Conservation (phyloP, 768 basidiomycete genomes). For the Rubroboletus satanas region DNA sequence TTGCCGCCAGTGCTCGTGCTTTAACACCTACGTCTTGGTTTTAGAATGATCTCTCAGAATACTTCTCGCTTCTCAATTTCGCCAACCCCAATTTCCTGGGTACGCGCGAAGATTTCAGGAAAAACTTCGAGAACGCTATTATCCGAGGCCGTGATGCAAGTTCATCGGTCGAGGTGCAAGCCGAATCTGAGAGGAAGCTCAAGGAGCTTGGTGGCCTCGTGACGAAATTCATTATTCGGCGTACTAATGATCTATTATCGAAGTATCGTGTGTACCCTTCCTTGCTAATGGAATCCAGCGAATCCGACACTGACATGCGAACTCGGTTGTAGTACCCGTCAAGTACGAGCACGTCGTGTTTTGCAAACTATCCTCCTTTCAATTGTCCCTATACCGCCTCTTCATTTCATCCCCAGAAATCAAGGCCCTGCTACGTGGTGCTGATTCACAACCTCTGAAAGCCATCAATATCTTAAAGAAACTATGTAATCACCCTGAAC, state of each 20-base stretch:
- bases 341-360: slow-evolving; percentile 99
- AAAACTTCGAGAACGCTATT: slow-evolving; percentile 92
- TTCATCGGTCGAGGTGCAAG: slow-evolving; percentile 74
- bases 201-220: slow-evolving; percentile 87
- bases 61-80: slow-evolving; percentile 89
- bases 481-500: slow-evolving; percentile 91
- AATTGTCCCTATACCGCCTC: slow-evolving; percentile 77
- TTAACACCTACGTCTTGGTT: background rate
- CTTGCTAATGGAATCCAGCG: background rate
- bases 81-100: slow-evolving; percentile 91
- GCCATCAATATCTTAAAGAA: slow-evolving; percentile 95
- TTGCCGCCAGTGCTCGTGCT: background rate
- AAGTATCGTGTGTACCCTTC: slow-evolving; percentile 73
- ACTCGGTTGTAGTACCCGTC: slow-evolving; percentile 71
- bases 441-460: slow-evolving; percentile 90
- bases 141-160: slow-evolving; percentile 87
- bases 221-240: slow-evolving; percentile 89
- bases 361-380: slow-evolving; percentile 80
- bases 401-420: slow-evolving; percentile 94
- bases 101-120: slow-evolving; percentile 84
- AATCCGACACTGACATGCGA: slow-evolving; percentile 2
- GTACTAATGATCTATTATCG: slow-evolving; percentile 90
- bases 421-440: slow-evolving; percentile 81
- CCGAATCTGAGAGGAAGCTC: slow-evolving; percentile 82
- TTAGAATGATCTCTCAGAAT: slow-evolving; percentile 93